Conservation (phyloP, 768 basidiomycete genomes). For the Rhizopogon vulgaris region DNA sequence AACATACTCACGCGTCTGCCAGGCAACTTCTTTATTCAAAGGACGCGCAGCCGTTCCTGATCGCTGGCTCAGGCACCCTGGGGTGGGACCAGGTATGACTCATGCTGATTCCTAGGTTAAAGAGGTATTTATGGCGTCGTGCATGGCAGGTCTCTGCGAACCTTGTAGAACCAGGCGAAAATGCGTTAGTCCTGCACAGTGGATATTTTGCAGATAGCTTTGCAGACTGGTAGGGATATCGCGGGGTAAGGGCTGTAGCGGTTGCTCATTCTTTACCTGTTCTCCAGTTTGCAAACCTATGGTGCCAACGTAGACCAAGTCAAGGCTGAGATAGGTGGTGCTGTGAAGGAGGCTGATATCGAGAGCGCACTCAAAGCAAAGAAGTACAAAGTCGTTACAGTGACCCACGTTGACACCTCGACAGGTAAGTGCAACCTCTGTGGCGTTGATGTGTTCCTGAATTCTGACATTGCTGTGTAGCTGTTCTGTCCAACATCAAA, state of each 20-base stretch:
- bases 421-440: constrained; percentile 45
- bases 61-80: constrained; percentile 91
- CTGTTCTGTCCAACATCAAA: constrained; percentile 81
- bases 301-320: constrained; percentile 85
- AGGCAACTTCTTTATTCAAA: constrained; percentile 77
- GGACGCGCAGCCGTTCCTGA: constrained; percentile 83
- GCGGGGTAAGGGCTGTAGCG: neutral
- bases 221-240: constrained; percentile 60
- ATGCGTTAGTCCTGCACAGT: constrained; percentile 76
- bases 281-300: constrained; percentile 69
- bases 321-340: constrained; percentile 76
- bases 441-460: neutral
- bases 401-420: constrained; percentile 95
- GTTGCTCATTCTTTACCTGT: neutral
- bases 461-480: constrained; percentile 26
- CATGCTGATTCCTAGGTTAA: neutral
- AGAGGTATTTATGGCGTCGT: neutral
- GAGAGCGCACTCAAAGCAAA: constrained; percentile 67
- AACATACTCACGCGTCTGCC: constrained; percentile 3
- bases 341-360: constrained; percentile 54
- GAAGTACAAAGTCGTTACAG: constrained; percentile 83
- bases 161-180: constrained; percentile 75
- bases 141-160: constrained; percentile 72
- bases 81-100: constrained; percentile 86
- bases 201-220: constrained; percentile 96